phyloP scores from a whole-genome alignment of 192 early-diverging fungal species.

The Linnemannia schmuckeri region DNA sequence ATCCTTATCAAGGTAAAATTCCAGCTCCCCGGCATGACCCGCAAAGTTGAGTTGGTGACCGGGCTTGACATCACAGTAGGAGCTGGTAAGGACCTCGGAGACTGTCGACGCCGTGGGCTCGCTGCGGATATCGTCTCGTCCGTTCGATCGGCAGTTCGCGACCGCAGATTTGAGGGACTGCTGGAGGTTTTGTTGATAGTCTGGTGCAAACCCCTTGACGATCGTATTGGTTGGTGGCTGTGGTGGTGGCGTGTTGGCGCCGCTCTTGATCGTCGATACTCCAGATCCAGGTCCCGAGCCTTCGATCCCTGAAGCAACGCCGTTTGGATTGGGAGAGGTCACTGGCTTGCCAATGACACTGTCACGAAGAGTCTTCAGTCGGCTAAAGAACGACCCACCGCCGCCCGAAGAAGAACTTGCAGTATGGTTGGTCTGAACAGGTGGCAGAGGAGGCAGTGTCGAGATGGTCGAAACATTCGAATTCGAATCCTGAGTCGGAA shows the following conservation, averaged over 20 bases:
- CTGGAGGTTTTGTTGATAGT: conserved; percentile 47
- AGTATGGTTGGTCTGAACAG: not conserved
- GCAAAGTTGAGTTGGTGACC: conserved; percentile 64
- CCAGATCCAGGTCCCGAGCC: not conserved
- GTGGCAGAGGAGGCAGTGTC: conserved; percentile 21
- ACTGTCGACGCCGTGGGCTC: conserved; percentile 28
- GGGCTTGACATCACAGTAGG: conserved; percentile 67
- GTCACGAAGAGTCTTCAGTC: conserved; percentile 36
- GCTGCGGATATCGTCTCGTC: conserved; percentile 34
- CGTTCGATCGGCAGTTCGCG: conserved; percentile 50
- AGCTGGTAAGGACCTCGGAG: conserved; percentile 43
- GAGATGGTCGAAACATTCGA: conserved; percentile 44
- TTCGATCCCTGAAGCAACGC: conserved; percentile 21
- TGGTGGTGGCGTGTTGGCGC: not conserved
- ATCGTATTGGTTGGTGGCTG: conserved; percentile 24
- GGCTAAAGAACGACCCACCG: conserved; percentile 41
- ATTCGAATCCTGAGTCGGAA: conserved; percentile 17
- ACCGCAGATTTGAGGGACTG: conserved; percentile 39
- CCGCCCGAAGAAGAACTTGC: not conserved
- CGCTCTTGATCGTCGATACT: conserved; percentile 1
- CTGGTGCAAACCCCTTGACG: conserved; percentile 41
- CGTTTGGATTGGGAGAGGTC: not conserved
- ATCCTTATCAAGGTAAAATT: conserved; percentile 52
- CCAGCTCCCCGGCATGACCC: conserved; percentile 45
- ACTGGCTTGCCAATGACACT: conserved; percentile 31